phyloP scores from a whole-genome alignment of 495 filamentous ascomycete genomes.

The Baudoinia panamericana region DNA sequence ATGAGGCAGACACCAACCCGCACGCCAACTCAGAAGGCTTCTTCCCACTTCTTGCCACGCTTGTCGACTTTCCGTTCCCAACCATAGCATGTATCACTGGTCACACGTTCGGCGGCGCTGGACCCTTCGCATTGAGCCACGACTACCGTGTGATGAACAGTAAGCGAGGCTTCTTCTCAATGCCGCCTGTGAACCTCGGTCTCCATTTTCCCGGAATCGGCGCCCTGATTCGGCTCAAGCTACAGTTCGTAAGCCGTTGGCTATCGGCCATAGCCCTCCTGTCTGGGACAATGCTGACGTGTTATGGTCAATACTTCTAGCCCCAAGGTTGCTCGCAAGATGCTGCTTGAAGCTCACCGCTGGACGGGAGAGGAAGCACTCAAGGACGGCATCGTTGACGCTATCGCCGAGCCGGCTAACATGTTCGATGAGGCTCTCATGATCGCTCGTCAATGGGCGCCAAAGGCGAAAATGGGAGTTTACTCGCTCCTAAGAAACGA shows the following conservation, averaged over 20 bases:
- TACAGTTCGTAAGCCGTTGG: too few species aligned
- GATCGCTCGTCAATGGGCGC: constrained; percentile 31
- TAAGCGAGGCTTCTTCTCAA: constrained; percentile 36
- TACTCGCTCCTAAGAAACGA: constrained; percentile 37
- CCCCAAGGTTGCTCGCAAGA: constrained; percentile 38
- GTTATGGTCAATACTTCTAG: too few species aligned
- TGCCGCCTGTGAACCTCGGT: constrained; percentile 40
- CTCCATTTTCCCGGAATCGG: constrained; percentile 41
- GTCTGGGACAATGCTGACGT: too few species aligned
- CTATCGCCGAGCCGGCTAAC: constrained; percentile 33
- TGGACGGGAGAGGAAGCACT: constrained; percentile 40
- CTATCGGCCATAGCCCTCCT: too few species aligned
- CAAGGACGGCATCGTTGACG: constrained; percentile 39
- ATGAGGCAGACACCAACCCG: constrained; percentile 36
- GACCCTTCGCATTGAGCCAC: constrained; percentile 36
- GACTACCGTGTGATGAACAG: constrained; percentile 43
- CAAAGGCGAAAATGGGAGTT: constrained; percentile 40
- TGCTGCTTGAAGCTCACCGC: constrained; percentile 39
- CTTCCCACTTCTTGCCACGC: constrained; percentile 35
- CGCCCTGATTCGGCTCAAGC: constrained; percentile 35
- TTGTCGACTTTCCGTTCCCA: constrained; percentile 40
- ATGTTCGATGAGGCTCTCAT: constrained; percentile 36
- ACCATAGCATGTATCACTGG: constrained; percentile 40
- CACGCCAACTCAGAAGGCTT: constrained; percentile 40
- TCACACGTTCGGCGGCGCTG: constrained; percentile 40